Evolutionary conservation across 1,284 basidiomycete genomes (phyloP), one percentile per base, ranked within the genome.

Genomic region (Vanrija sp.): DNA sequence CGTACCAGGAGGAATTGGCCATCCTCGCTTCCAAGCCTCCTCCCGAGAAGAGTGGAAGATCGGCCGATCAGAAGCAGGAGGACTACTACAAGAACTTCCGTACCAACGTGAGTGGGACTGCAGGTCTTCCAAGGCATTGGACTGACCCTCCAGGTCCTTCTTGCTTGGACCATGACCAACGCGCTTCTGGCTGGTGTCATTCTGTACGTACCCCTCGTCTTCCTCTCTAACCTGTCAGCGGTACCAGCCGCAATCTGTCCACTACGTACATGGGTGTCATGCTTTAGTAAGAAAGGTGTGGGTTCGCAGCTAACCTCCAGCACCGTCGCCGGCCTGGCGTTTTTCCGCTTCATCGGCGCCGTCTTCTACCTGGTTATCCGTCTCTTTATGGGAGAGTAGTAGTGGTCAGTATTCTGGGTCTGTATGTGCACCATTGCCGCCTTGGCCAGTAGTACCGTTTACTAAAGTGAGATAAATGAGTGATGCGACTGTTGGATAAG

Each of bases 21-120:
- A 83, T 90, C 12, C 73, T 95, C 49, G 81, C 82, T 78, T 48
- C 61, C 10, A 91, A 91, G 74, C 81, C 88, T 38, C 87, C 86
- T 0, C 88, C 88, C 70, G 81, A 78, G 51, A 68, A 78, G 38
- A 61, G 61, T 3, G 34, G 29, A 16, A 28, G 43, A 18, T 46
- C 29, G 42, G 72, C 77, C n/a, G 78, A 81, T 61, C 89, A 87
- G 25, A 77, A 83, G 63, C 87, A 92, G 73, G 90, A 93, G 71
- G 93, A 96, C 78, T 92, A 89, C 73, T 95, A 94, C 73, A 77
- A 77, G 68, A 84, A 82, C 29, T 91, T 95, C 76, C 83, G 92
- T 63, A 95, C 92, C 2, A 95, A 94, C 60, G 80, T 85, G 12
- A 16, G 40, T 21, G 9, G 40, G 18, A 16, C 15, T 14, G 3